Evolutionary conservation across 257 asterid genomes (phyloP).

Genomic region (Lycium ferocissimum): DNA sequence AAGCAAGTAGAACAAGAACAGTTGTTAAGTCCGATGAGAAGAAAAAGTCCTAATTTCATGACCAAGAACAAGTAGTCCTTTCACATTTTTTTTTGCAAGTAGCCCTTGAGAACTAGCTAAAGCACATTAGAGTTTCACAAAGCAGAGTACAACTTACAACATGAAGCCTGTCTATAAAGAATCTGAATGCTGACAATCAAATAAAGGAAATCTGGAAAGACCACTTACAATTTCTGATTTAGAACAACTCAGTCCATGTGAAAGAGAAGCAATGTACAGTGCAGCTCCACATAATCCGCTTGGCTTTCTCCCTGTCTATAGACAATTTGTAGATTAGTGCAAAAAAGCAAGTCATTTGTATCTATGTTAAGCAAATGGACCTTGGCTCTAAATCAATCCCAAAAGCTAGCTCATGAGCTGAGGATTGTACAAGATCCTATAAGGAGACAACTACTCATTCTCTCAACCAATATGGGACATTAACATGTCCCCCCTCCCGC

Average conservation of each 20-base stretch:
- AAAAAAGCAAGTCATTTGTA: neutral
- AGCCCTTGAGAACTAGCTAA: conserved; percentile 7
- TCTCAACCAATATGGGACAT: neutral
- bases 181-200: conserved; percentile 14
- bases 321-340: conserved; percentile 33
- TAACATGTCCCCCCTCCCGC: neutral
- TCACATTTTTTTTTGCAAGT: neutral
- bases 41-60: neutral
- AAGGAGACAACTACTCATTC: neutral
- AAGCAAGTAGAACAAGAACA: neutral
- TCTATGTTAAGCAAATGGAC: conserved; percentile 6
- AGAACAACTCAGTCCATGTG: conserved; percentile 68
- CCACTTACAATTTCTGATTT: conserved; percentile 80
- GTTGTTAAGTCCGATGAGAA: neutral
- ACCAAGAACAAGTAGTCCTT: conserved; percentile 14
- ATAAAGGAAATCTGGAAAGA: neutral
- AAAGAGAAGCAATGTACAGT: conserved; percentile 78
- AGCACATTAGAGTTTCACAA: neutral
- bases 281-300: conserved; percentile 98
- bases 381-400: conserved; percentile 14
- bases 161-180: conserved; percentile 4
- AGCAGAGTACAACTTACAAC: neutral
- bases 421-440: conserved; percentile 9
- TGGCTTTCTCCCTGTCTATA: conserved; percentile 96
- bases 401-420: neutral